Evolutionary conservation across 257 asterid species (phyloP).

Genomic region (Fraxinus cuspidata): DNA sequence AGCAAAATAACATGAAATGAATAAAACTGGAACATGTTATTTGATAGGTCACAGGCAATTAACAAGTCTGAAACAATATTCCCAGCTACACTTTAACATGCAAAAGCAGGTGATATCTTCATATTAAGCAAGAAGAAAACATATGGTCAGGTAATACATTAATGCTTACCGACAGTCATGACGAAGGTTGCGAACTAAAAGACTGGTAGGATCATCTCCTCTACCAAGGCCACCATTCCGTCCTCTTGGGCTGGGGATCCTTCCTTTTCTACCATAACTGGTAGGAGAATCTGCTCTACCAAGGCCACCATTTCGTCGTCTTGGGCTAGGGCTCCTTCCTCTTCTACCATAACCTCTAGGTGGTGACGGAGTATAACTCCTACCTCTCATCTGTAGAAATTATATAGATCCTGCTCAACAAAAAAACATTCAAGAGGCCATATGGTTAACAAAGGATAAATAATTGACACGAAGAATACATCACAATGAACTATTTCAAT

Average conservation of each 20-base stretch:
- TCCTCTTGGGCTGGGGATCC: slow-evolving; percentile 73
- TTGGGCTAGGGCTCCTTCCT: slow-evolving; percentile 73
- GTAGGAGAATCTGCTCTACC: slow-evolving; percentile 65
- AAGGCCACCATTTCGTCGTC: slow-evolving; percentile 41
- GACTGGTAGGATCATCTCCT: slow-evolving; percentile 76
- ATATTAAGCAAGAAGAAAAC: too few relatives aligned
- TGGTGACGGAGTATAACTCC: slow-evolving; percentile 93
- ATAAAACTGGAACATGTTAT: neutral
- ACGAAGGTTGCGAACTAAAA: slow-evolving; percentile 92
- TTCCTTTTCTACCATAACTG: slow-evolving; percentile 73
- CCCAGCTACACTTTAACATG: neutral
- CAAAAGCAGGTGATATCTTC: neutral
- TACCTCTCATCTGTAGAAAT: slow-evolving; percentile 64
- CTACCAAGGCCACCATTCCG: slow-evolving; percentile 42
- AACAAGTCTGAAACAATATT: too few relatives aligned
- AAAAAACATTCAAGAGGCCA: neutral
- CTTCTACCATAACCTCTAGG: slow-evolving; percentile 91
- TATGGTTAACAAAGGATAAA: too few relatives aligned
- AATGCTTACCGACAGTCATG: slow-evolving; percentile 75
- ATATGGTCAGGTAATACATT: neutral
- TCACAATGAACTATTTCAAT: too few relatives aligned
- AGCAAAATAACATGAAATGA: neutral
- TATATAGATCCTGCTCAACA: neutral
- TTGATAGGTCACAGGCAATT: too few relatives aligned
- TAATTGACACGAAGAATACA: too few relatives aligned